These are phyloP conservation scores for Lagenidium giganteum DNA, from an alignment of 352 stramenopile genomes.

Conservation along the genomic window DNA sequence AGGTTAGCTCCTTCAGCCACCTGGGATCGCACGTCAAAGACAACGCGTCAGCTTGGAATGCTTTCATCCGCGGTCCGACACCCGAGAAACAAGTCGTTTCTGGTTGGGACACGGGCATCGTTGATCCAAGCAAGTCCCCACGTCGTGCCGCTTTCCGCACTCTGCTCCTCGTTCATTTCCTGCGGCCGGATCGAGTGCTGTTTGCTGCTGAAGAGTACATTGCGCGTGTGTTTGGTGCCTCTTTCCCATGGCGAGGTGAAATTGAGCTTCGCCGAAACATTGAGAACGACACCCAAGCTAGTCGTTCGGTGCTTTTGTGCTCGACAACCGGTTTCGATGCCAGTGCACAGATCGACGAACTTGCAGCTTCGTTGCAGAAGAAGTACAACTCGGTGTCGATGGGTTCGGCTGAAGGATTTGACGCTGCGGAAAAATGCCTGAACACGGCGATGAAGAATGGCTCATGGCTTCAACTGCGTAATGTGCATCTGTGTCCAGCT, in stretches of 20 bases:
- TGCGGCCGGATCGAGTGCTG: slow-evolving; percentile 88
- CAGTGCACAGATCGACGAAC: slow-evolving; percentile 94
- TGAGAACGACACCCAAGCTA: slow-evolving; percentile 87
- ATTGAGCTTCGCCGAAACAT: slow-evolving; percentile 94
- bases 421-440: slow-evolving; percentile 93
- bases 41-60: slow-evolving; percentile 62
- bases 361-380: slow-evolving; percentile 88
- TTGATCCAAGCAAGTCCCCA: slow-evolving; percentile 30
- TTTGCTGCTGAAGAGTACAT: slow-evolving; percentile 78
- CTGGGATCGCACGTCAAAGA: slow-evolving; percentile 63
- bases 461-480: slow-evolving; percentile 98
- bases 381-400: slow-evolving; percentile 98
- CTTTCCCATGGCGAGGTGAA: slow-evolving; percentile 94
- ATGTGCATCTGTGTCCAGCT: slow-evolving; percentile 98
- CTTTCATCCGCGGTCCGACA: slow-evolving; percentile 71
- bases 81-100: slow-evolving; percentile 70
- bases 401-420: slow-evolving; percentile 96
- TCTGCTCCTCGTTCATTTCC: slow-evolving; percentile 75
- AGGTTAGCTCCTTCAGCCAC: slow-evolving; percentile 75
- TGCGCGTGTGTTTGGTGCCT: slow-evolving; percentile 77
- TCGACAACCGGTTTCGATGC: slow-evolving; percentile 98
- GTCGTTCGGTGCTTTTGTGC: slow-evolving; percentile 94
- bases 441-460: slow-evolving; percentile 94
- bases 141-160: slow-evolving; percentile 73
- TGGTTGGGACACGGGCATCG: slow-evolving; percentile 44